A percentile compares a stretch with the other conserved stretches of the same genome.
Conservation (phyloP, 78 protist genomes). For the Guillardia theta region DNA sequence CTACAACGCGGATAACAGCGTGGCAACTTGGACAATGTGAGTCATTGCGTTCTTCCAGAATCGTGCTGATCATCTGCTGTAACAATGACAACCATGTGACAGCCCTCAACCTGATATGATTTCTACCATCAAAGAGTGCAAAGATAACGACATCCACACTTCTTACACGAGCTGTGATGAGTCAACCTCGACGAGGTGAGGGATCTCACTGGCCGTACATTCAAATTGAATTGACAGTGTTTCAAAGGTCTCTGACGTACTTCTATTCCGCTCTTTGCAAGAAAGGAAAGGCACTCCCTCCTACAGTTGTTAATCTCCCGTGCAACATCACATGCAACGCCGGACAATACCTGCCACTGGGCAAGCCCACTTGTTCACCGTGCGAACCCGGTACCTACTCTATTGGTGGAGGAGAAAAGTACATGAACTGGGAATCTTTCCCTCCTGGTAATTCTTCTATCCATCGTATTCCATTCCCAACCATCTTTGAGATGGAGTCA, state of each 20-base stretch:
- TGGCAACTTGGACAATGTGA: neutral
- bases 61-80: neutral
- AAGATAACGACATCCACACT: neutral
- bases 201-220: neutral
- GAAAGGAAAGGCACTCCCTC: neutral
- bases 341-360: conserved; percentile 14
- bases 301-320: neutral
- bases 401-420: neutral
- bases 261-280: neutral
- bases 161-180: neutral
- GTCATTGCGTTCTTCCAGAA: neutral
- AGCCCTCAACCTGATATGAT: neutral
- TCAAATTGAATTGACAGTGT: neutral
- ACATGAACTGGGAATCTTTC: neutral
- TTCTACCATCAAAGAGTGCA: neutral
- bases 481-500: no score
- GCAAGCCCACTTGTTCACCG: neutral
- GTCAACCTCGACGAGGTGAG: neutral
- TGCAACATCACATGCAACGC: conserved; percentile 16
- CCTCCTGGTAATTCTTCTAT: no score
- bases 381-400: conserved; percentile 16
- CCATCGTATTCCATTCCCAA: no score
- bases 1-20: neutral
- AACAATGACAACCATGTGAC: no score
- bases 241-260: neutral